phyloP scores from a whole-genome alignment of 164 flowering plant species.

The Umbellularia californica region DNA sequence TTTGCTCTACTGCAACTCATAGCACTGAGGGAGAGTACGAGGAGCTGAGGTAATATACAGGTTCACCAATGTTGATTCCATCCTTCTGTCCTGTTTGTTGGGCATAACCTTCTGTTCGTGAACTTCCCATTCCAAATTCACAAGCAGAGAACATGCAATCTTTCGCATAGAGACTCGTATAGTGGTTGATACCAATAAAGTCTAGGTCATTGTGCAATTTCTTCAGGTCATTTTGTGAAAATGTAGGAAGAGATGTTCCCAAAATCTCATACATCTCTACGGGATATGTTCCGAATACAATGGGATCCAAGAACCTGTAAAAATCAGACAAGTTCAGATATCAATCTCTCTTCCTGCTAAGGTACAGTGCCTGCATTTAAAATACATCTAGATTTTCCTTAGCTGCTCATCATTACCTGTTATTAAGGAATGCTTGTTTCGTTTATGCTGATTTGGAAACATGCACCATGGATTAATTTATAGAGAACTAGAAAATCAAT shows the following conservation, averaged over 20 bases:
- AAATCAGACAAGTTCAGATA: not conserved
- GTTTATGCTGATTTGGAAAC: too few relatives aligned
- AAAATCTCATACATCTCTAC: conserved; percentile 27
- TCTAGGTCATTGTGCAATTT: conserved; percentile 23
- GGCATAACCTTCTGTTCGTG: conserved; percentile 5
- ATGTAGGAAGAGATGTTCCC: conserved; percentile 26
- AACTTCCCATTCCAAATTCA: not conserved
- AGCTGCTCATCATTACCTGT: not conserved
- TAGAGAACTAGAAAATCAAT: too few relatives aligned
- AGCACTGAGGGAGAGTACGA: not conserved
- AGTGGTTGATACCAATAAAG: conserved; percentile 28
- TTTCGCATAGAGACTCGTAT: conserved; percentile 15
- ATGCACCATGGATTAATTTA: too few relatives aligned
- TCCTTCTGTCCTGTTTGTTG: conserved; percentile 7
- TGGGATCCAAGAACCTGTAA: conserved; percentile 30
- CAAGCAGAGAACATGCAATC: conserved; percentile 16
- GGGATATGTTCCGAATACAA: conserved; percentile 40
- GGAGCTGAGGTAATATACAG: conserved; percentile 4
- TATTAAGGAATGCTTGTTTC: not conserved
- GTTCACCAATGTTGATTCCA: conserved; percentile 20
- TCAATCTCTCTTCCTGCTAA: not conserved
- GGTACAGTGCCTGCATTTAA: not conserved
- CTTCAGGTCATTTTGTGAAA: conserved; percentile 23
- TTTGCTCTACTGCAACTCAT: not conserved
- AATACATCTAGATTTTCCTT: not conserved